These are phyloP conservation scores for Leavenworthia alabamica DNA, from an alignment of 345 rosid genomes.

Conservation along the genomic window DNA sequence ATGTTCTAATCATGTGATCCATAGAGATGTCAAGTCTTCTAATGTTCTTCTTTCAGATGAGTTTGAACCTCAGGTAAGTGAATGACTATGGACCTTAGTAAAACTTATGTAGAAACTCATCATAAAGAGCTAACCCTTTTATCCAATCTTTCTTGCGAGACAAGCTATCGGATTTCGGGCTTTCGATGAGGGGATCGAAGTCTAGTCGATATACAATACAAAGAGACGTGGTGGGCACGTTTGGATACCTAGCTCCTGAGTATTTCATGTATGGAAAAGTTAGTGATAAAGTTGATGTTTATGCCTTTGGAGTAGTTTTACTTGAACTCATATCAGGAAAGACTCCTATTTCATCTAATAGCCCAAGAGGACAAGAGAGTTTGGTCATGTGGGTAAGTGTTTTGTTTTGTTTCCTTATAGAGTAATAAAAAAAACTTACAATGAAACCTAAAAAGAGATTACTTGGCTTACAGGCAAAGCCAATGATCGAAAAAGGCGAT, in stretches of 20 bases:
- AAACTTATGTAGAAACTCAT: neutral
- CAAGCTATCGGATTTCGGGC: slow-evolving; percentile 87
- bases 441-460: slow-evolving; percentile 8
- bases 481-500: slow-evolving; percentile 51
- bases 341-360: slow-evolving; percentile 54
- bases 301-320: slow-evolving; percentile 85
- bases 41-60: slow-evolving; percentile 77
- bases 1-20: slow-evolving; percentile 69
- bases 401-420: neutral
- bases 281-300: slow-evolving; percentile 85
- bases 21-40: slow-evolving; percentile 84
- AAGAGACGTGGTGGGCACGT: slow-evolving; percentile 77
- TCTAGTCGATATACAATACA: slow-evolving; percentile 49
- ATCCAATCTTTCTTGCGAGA: neutral
- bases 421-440: neutral
- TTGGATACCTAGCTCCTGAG: slow-evolving; percentile 97
- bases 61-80: slow-evolving; percentile 72
- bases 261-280: slow-evolving; percentile 95
- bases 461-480: slow-evolving; percentile 61
- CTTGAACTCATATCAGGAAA: slow-evolving; percentile 87
- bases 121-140: neutral
- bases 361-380: slow-evolving; percentile 62
- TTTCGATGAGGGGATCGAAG: slow-evolving; percentile 80
- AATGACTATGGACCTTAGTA: neutral
- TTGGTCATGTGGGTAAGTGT: slow-evolving; percentile 89